Percentiles rank a stretch among this genome's conserved stretches.
These are phyloP conservation scores for Echites panduratus DNA, from an alignment of 257 asterid species.

Conservation along the genomic window DNA sequence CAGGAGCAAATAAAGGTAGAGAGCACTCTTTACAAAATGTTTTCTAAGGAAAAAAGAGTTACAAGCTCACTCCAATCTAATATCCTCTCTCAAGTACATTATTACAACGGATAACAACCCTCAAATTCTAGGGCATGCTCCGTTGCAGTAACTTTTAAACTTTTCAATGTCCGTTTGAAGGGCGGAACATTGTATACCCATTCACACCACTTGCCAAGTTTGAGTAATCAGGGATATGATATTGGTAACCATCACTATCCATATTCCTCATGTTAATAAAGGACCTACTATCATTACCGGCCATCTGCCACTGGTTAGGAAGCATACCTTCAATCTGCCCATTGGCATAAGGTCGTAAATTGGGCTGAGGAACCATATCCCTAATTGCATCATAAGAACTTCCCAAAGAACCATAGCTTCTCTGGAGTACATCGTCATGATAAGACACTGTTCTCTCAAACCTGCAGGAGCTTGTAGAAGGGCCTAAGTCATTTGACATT, in stretches of 20 bases:
- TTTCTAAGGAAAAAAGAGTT: constrained; percentile 14
- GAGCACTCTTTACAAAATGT: constrained; percentile 34
- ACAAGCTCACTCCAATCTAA: constrained; percentile 28
- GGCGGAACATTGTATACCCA: constrained; percentile 58
- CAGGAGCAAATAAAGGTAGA: constrained; percentile 18
- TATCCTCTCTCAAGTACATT: constrained; percentile 20
- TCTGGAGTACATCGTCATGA: constrained; percentile 44
- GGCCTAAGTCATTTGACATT: constrained; percentile 35
- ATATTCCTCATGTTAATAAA: constrained; percentile 31
- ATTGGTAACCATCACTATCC: constrained; percentile 45
- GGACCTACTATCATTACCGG: constrained; percentile 38
- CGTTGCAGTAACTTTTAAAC: constrained; percentile 3
- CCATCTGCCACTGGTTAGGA: constrained; percentile 69
- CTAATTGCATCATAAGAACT: constrained; percentile 36
- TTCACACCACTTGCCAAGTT: constrained; percentile 44
- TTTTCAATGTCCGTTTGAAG: constrained; percentile 61
- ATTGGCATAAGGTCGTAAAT: constrained; percentile 32
- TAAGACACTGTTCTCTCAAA: constrained; percentile 51
- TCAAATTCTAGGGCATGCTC: constrained; percentile 13
- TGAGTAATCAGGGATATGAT: constrained; percentile 51
- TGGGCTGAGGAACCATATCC: constrained; percentile 48
- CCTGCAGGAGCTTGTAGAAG: constrained; percentile 42
- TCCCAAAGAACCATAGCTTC: constrained; percentile 33
- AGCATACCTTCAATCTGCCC: constrained; percentile 54
- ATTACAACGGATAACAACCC: constrained; percentile 19